A percentile compares a stretch with the other conserved stretches of the same genome.
Evolutionary conservation across 345 rosid genomes (phyloP).

Genomic region (Lumnitzera racemosa): DNA sequence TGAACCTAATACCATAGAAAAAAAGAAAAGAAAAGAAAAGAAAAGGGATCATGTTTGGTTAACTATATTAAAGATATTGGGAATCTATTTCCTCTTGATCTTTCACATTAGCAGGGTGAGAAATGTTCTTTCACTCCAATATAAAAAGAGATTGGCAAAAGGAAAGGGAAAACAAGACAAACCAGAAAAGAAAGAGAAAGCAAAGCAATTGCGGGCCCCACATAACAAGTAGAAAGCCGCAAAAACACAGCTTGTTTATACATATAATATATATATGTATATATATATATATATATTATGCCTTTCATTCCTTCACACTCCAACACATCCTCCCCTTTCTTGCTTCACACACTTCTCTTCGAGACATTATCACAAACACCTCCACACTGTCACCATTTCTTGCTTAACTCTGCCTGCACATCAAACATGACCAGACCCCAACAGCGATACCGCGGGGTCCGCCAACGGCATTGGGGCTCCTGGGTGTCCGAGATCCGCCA

Average conservation of each 20-base stretch:
- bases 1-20: neutral
- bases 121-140: too few species aligned
- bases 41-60: neutral
- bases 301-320: too few species aligned
- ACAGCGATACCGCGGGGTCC: slow-evolving; percentile 65
- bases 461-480: slow-evolving; percentile 79
- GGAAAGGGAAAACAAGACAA: neutral
- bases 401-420: neutral
- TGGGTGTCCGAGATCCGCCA: slow-evolving; percentile 88
- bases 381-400: neutral
- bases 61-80: too few species aligned
- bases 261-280: slow-evolving; percentile 19
- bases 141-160: neutral
- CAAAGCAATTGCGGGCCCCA: slow-evolving; percentile 17
- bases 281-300: slow-evolving; percentile 9
- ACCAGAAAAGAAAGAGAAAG: neutral
- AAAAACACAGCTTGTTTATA: slow-evolving; percentile 8
- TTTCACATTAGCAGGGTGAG: too few species aligned
- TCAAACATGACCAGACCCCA: slow-evolving; percentile 46
- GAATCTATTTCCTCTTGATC: too few species aligned
- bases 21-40: neutral
- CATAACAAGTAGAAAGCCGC: slow-evolving; percentile 19
- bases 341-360: slow-evolving; percentile 5
- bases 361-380: slow-evolving; percentile 22
- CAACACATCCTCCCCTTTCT: slow-evolving; percentile 1